phyloP scores from a whole-genome alignment of 2,329 filamentous ascomycete species.

The Anthostomella pinea region DNA sequence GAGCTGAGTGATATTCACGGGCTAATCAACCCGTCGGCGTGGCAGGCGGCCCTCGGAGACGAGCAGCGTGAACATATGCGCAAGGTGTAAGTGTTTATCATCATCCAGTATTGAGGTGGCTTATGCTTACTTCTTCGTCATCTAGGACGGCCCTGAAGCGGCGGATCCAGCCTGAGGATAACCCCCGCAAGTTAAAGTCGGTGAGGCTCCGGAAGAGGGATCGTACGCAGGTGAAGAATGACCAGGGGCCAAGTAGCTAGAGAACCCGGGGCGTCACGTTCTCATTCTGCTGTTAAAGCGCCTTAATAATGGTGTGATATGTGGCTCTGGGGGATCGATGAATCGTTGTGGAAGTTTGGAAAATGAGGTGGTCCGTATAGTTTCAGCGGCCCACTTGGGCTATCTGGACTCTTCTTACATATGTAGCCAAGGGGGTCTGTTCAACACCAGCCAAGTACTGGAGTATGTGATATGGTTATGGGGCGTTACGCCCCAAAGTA shows the following conservation, averaged over 20 bases:
- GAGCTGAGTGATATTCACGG: constrained; percentile 2
- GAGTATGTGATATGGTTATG: too few species aligned
- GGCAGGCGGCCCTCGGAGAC: constrained; percentile 2
- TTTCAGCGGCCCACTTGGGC: too few species aligned
- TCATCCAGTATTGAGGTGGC: background rate
- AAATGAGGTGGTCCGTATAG: too few species aligned
- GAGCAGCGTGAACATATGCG: constrained; percentile 9
- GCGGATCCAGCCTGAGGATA: constrained; percentile 15
- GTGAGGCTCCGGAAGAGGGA: constrained; percentile 11
- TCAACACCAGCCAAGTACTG: too few species aligned
- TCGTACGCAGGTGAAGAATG: too few species aligned
- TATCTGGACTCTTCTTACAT: too few species aligned
- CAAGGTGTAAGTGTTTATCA: constrained; percentile 10
- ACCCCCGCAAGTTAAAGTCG: constrained; percentile 12
- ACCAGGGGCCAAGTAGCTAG: too few species aligned
- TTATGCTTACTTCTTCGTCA: constrained; percentile 2
- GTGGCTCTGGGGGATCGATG: background rate
- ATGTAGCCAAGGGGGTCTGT: too few species aligned
- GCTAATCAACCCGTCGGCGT: constrained; percentile 2
- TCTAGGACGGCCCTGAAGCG: constrained; percentile 19
- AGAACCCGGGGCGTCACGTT: too few species aligned
- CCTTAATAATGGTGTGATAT: constrained; percentile 3
- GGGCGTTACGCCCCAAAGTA: too few species aligned
- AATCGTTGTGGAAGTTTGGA: too few species aligned
- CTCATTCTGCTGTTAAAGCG: too few species aligned